Percentiles rank a stretch among this genome's conserved stretches.
These are phyloP conservation scores for Aspergillus alliaceus DNA, from an alignment of 2,329 filamentous ascomycete genomes.

Conservation along the genomic window DNA sequence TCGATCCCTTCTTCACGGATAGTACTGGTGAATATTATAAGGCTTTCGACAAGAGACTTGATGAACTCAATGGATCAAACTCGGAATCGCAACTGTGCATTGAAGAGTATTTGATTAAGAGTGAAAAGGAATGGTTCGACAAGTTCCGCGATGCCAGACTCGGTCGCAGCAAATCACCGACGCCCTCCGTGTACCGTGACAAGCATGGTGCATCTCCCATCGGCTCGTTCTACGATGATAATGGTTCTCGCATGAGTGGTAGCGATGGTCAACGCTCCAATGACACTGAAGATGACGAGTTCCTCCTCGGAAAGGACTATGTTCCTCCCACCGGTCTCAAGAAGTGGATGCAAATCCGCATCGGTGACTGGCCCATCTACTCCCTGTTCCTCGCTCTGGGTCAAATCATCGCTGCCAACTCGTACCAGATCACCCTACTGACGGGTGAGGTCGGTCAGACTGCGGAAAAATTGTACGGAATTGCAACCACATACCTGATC, in stretches of 20 bases:
- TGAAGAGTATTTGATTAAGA: slow-evolving; percentile 63
- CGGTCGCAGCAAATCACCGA: slow-evolving; percentile 48
- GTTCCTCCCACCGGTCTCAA: slow-evolving; percentile 56
- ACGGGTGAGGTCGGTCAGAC: slow-evolving; percentile 63
- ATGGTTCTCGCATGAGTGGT: slow-evolving; percentile 33
- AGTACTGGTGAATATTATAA: slow-evolving; percentile 61
- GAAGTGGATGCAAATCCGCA: slow-evolving; percentile 56
- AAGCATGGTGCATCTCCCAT: slow-evolving; percentile 37
- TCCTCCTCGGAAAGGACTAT: slow-evolving; percentile 58
- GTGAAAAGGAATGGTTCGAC: slow-evolving; percentile 67
- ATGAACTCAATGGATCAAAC: slow-evolving; percentile 56
- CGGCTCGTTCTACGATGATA: slow-evolving; percentile 43
- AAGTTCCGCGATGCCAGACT: slow-evolving; percentile 60
- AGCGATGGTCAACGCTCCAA: slow-evolving; percentile 24
- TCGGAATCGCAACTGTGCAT: slow-evolving; percentile 63
- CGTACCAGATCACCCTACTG: slow-evolving; percentile 67
- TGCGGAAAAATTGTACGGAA: slow-evolving; percentile 59
- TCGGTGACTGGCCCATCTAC: slow-evolving; percentile 65
- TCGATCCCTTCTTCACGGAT: slow-evolving; percentile 68
- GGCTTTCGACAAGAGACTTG: slow-evolving; percentile 58
- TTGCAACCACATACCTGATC: slow-evolving; percentile 59
- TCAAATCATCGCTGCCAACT: slow-evolving; percentile 65
- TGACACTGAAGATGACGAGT: slow-evolving; percentile 51
- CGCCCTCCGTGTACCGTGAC: slow-evolving; percentile 31
- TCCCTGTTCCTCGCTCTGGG: slow-evolving; percentile 61